Evolutionary conservation across 2,329 filamentous ascomycete genomes (phyloP), one percentile per base, ranked within the genome.

Genomic region (Diaporthe velutina): DNA sequence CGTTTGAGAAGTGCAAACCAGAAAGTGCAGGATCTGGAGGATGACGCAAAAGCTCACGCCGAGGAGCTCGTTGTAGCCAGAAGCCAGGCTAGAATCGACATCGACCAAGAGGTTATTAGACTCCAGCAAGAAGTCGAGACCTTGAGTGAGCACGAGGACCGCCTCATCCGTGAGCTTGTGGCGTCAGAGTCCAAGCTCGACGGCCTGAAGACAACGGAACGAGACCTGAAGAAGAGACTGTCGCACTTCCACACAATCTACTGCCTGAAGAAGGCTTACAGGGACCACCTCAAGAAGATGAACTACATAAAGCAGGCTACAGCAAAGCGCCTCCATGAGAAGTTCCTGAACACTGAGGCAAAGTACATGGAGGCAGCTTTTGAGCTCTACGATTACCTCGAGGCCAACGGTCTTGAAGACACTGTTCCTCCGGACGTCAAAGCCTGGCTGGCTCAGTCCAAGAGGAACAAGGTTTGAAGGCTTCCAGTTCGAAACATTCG

Each of bases 141-240:
- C 13, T 13, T 68, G 33, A 45, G 48, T 9, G 30, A 68, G 22
- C 64, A 68, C 33, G 64, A 68, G 30, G 45, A 68, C 45, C 45
- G 13, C 45, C 64, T 68, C n/a, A 68, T 68, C 4, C 22, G n/a
- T 52, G 64, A 68, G 64, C 64, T 68, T 4, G 64, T 68, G n/a
- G 22, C 33, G 0, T 68, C 64, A 13, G 64, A 68, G 13, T n/a
- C 64, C 30, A 35, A 68, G 45, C 64, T 68, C 45, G 54, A 68
- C n/a, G 22, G 15, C 17, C 30, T 68, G 22, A 54, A 54, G 45
- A 54, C 33, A 45, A 68, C 45, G 9, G 64, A 54, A n/a, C 35
- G 13, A 10, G 30, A 68, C 22, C 48, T 68, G 30, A 68, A 52
- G 33, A 68, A 25, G 30, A 54, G 64, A 12, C 45, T 68, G 8